Conservation (phyloP, 352 stramenopile genomes). For the Globisporangium irregulare region DNA sequence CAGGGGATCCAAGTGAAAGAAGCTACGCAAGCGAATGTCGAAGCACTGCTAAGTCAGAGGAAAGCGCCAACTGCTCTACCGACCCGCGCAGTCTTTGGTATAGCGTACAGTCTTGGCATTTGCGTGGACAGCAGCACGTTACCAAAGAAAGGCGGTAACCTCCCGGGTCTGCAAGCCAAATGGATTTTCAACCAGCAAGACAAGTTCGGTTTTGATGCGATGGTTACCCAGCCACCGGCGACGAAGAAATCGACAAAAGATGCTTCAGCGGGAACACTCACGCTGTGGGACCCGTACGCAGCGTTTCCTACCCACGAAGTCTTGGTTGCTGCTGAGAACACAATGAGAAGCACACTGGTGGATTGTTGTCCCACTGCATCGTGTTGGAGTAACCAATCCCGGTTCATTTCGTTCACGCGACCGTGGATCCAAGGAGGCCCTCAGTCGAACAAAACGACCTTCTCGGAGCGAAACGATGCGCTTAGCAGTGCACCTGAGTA, state of each 20-base stretch:
- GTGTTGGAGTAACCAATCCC: conserved; percentile 1
- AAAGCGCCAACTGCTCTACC: not conserved
- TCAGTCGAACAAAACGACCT: not conserved
- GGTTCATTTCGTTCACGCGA: conserved; percentile 12
- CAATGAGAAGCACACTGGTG: not conserved
- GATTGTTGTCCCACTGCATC: conserved; percentile 9
- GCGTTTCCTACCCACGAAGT: conserved; percentile 45
- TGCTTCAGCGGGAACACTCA: conserved; percentile 18
- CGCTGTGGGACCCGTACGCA: conserved; percentile 45
- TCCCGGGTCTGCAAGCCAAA: conserved; percentile 10
- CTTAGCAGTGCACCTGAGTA: conserved; percentile 11
- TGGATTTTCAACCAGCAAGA: conserved; percentile 43
- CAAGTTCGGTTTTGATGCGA: conserved; percentile 45
- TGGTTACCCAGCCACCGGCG: conserved; percentile 24
- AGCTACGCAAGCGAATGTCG: conserved; percentile 37
- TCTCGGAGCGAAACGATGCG: not conserved
- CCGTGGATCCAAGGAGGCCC: not conserved
- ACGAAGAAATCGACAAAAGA: conserved; percentile 17
- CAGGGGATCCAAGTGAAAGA: conserved; percentile 42
- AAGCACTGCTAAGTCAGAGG: conserved; percentile 11
- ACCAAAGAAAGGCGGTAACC: conserved; percentile 1
- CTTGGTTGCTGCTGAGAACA: conserved; percentile 17
- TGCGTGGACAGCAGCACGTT: conserved; percentile 19
- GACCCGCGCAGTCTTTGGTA: conserved; percentile 26
- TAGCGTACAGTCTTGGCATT: conserved; percentile 29